phyloP scores from a whole-genome alignment of 2,329 filamentous ascomycete genomes.

The Colletotrichum eleusines region DNA sequence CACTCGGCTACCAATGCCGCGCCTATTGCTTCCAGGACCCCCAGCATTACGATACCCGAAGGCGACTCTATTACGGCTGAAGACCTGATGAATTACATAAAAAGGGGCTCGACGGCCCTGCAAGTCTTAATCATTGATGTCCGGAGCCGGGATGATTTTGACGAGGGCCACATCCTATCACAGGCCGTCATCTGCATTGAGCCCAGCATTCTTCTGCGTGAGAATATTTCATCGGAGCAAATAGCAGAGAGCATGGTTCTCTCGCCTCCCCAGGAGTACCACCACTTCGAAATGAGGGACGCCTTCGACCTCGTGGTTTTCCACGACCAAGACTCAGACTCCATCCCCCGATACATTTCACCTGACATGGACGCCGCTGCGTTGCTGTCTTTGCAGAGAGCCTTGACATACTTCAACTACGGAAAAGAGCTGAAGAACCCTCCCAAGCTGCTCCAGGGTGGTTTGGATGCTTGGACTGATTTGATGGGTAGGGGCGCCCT shows the following conservation, averaged over 20 bases:
- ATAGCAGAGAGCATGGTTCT: constrained; percentile 77
- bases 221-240: constrained; percentile 72
- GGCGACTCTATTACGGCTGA: constrained; percentile 73
- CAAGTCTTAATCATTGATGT: constrained; percentile 88
- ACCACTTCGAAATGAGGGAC: constrained; percentile 77
- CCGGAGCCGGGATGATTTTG: constrained; percentile 81
- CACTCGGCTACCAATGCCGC: constrained; percentile 45
- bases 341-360: constrained; percentile 56
- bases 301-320: constrained; percentile 90
- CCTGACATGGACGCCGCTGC: constrained; percentile 60
- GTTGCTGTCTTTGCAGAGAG: constrained; percentile 81
- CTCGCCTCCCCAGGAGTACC: constrained; percentile 79
- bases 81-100: constrained; percentile 78
- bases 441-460: constrained; percentile 84
- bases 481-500: constrained; percentile 79
- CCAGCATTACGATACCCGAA: constrained; percentile 57
- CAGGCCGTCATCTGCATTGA: constrained; percentile 91
- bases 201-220: constrained; percentile 77
- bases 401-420: constrained; percentile 86
- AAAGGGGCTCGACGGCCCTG: constrained; percentile 58
- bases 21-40: constrained; percentile 50
- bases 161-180: constrained; percentile 89
- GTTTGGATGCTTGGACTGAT: constrained; percentile 87
- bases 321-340: constrained; percentile 79
- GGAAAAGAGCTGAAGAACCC: constrained; percentile 78